phyloP scores from a whole-genome alignment of 257 asterid genomes.

The Ballota nigra region DNA sequence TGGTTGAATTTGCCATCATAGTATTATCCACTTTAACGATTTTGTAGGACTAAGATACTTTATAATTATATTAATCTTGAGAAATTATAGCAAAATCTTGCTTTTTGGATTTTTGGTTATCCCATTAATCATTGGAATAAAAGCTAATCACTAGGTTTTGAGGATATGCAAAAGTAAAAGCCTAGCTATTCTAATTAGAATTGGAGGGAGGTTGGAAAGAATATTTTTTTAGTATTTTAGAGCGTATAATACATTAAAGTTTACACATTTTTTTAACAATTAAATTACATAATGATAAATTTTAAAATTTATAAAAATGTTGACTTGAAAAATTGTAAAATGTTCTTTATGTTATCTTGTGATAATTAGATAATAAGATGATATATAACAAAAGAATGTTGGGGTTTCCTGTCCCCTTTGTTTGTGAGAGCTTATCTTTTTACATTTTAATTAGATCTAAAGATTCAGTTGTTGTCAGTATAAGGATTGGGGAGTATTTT shows the following conservation, averaged over 20 bases:
- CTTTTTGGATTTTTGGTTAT: slow-evolving; percentile 26
- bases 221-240: neutral
- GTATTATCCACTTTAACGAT: slow-evolving; percentile 29
- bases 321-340: too few species aligned
- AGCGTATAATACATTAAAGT: neutral
- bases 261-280: neutral
- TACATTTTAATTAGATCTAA: too few species aligned
- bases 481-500: neutral
- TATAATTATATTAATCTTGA: neutral
- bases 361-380: neutral
- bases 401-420: neutral
- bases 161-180: neutral
- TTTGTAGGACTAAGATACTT: slow-evolving; percentile 20
- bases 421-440: neutral
- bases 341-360: neutral
- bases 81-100: slow-evolving; percentile 29
- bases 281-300: too few species aligned
- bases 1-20: slow-evolving; percentile 27
- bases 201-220: neutral
- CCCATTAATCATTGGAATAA: slow-evolving; percentile 27
- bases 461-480: neutral
- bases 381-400: neutral
- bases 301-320: too few species aligned
- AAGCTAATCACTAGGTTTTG: neutral
- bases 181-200: neutral